Conservation (phyloP, 805 yeast genomes). For the Saccharomycopsis fibuligera region DNA sequence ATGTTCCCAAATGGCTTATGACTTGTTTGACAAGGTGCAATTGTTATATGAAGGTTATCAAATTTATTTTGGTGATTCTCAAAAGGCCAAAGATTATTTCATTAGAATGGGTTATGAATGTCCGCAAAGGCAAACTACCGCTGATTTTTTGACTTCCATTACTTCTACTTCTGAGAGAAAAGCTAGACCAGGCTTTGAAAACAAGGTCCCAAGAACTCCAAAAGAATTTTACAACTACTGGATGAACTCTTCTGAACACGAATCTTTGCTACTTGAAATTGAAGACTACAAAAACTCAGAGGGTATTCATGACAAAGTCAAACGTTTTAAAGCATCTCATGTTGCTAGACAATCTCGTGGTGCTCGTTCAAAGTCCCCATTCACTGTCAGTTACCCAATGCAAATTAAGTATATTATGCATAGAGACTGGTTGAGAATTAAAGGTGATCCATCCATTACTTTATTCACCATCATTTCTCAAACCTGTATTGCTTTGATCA, state of each 20-base stretch:
- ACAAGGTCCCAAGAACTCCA: constrained; percentile 46
- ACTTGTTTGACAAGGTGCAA: constrained; percentile 46
- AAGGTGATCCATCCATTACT: constrained; percentile 44
- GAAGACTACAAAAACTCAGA: constrained; percentile 28
- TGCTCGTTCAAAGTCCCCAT: constrained; percentile 43
- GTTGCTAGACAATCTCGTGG: constrained; percentile 45
- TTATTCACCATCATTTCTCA: constrained; percentile 39
- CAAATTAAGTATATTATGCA: constrained; percentile 43
- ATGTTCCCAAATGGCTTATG: constrained; percentile 50
- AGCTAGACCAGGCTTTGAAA: constrained; percentile 36
- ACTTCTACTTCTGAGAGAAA: constrained; percentile 49
- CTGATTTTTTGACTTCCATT: constrained; percentile 50
- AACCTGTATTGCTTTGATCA: constrained; percentile 45
- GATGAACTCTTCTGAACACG: constrained; percentile 40
- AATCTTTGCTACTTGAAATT: constrained; percentile 35
- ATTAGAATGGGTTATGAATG: constrained; percentile 49
- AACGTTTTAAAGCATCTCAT: constrained; percentile 39
- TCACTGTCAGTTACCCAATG: constrained; percentile 43
- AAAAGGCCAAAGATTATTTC: constrained; percentile 43
- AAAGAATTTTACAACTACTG: constrained; percentile 45
- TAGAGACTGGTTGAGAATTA: constrained; percentile 44
- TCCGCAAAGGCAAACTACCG: constrained; percentile 53
- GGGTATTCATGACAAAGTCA: too few relatives aligned
- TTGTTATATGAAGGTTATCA: constrained; percentile 52
- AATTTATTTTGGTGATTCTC: constrained; percentile 44